A percentile compares a stretch with the other conserved stretches of the same genome.
phyloP scores from a whole-genome alignment of 768 basidiomycete genomes.

The Favolaschia claudopus region DNA sequence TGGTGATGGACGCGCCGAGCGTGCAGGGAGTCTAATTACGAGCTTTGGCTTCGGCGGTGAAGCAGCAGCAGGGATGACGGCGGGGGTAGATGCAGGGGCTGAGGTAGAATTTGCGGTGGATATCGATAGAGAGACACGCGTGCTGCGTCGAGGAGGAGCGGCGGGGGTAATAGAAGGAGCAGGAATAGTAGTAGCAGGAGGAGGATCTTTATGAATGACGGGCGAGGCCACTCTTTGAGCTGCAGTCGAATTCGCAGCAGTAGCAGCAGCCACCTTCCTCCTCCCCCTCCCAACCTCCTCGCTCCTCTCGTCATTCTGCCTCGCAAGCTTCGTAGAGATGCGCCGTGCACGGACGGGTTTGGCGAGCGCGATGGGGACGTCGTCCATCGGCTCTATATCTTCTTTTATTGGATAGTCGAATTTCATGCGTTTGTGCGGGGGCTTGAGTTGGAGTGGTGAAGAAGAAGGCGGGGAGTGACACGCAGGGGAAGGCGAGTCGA shows the following conservation, averaged over 20 bases:
- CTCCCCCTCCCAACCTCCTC: background rate
- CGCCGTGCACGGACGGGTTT: constrained; percentile 22
- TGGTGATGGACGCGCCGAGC: background rate
- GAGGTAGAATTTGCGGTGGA: too few species aligned
- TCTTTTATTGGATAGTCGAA: too few species aligned
- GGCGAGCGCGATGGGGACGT: constrained; percentile 16
- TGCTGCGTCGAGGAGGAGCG: too few species aligned
- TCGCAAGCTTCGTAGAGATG: constrained; percentile 19
- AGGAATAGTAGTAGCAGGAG: too few species aligned
- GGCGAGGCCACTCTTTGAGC: too few species aligned
- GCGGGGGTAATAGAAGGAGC: too few species aligned
- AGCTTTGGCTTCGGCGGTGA: too few species aligned
- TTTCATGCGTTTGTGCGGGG: too few species aligned
- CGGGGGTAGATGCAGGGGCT: too few species aligned
- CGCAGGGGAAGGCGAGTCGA: background rate
- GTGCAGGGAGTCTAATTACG: background rate
- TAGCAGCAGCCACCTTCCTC: background rate
- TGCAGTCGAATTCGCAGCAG: background rate
- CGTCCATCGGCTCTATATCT: background rate
- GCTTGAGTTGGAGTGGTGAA: background rate
- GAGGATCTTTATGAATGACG: too few species aligned
- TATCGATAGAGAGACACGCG: too few species aligned
- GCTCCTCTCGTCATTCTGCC: constrained; percentile 18
- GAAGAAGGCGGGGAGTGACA: background rate
- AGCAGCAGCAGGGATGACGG: too few species aligned